These are phyloP conservation scores for Populus tremula DNA, from an alignment of 345 rosid species.

Conservation along the genomic window DNA sequence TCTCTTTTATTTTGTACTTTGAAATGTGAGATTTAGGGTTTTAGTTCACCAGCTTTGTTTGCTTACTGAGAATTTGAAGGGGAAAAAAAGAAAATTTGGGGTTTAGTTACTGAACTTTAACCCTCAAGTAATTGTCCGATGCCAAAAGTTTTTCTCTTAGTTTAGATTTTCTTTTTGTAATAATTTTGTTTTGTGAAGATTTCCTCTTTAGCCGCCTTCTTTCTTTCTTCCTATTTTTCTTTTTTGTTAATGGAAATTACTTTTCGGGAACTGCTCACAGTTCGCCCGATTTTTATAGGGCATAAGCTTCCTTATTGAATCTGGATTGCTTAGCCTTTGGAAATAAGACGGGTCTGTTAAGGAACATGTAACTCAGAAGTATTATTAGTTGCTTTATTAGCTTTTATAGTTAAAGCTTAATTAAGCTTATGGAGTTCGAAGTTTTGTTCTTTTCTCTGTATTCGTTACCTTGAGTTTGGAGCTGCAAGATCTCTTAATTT, in stretches of 20 bases:
- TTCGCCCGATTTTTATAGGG: background rate
- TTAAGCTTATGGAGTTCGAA: slow-evolving; percentile 15
- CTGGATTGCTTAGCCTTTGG: background rate
- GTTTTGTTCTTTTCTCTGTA: slow-evolving; percentile 14
- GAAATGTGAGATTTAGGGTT: slow-evolving; percentile 28
- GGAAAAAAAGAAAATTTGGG: slow-evolving; percentile 8
- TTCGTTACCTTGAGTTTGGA: slow-evolving; percentile 9
- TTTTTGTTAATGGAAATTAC: slow-evolving; percentile 2
- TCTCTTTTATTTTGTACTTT: background rate
- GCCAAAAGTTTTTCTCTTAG: background rate
- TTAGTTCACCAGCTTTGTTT: slow-evolving; percentile 2
- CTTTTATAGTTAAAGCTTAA: slow-evolving; percentile 11
- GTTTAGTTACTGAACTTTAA: slow-evolving; percentile 5
- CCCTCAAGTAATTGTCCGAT: background rate
- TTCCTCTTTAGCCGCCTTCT: slow-evolving; percentile 9
- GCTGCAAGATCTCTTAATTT: background rate
- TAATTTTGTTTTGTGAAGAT: background rate
- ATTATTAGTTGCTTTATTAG: background rate
- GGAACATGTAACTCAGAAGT: background rate
- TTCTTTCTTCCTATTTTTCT: slow-evolving; percentile 4
- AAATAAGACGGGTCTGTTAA: background rate
- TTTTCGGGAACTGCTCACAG: slow-evolving; percentile 15
- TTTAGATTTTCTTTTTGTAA: background rate
- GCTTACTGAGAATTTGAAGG: slow-evolving; percentile 13
- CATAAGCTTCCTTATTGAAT: background rate